phyloP scores from a whole-genome alignment of 352 stramenopile genomes.

The Phytophthora pisi region DNA sequence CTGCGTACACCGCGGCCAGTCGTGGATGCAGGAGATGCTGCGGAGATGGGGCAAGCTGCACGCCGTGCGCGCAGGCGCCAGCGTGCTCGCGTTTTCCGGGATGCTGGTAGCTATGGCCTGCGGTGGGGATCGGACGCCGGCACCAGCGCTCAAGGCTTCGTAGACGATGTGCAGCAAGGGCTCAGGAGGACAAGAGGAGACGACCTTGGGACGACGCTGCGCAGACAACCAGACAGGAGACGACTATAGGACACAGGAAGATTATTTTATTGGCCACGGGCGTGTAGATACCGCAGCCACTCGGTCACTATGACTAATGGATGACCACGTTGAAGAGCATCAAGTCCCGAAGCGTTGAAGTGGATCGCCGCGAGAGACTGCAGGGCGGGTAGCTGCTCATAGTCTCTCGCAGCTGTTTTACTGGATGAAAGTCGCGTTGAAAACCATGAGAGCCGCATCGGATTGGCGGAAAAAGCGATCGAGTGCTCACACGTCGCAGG shows the following conservation, averaged over 20 bases:
- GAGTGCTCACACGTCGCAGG: constrained; percentile 33
- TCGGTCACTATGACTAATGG: constrained; percentile 15
- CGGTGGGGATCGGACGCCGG: constrained; percentile 31
- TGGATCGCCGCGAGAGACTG: constrained; percentile 1
- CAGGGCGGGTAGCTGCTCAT: not conserved
- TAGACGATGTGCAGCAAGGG: constrained; percentile 5
- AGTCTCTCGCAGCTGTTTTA: not conserved
- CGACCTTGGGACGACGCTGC: not conserved
- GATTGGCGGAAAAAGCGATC: constrained; percentile 7
- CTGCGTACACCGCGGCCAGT: constrained; percentile 42
- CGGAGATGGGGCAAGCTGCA: constrained; percentile 61
- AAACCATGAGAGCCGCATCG: constrained; percentile 8
- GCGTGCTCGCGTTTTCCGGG: constrained; percentile 56
- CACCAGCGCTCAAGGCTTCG: constrained; percentile 7
- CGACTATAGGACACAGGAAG: constrained; percentile 9
- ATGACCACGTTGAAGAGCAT: constrained; percentile 9
- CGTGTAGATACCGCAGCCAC: constrained; percentile 16
- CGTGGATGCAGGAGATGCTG: constrained; percentile 64
- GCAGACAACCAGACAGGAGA: constrained; percentile 6
- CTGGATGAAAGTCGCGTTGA: constrained; percentile 5
- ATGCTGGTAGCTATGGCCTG: constrained; percentile 72
- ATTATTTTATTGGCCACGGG: constrained; percentile 40
- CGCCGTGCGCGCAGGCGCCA: constrained; percentile 53
- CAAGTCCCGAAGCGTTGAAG: not conserved
- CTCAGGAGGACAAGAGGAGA: not conserved